These are phyloP conservation scores for Zymoseptoria brevis DNA, from an alignment of 2,329 filamentous ascomycete genomes.

Conservation along the genomic window DNA sequence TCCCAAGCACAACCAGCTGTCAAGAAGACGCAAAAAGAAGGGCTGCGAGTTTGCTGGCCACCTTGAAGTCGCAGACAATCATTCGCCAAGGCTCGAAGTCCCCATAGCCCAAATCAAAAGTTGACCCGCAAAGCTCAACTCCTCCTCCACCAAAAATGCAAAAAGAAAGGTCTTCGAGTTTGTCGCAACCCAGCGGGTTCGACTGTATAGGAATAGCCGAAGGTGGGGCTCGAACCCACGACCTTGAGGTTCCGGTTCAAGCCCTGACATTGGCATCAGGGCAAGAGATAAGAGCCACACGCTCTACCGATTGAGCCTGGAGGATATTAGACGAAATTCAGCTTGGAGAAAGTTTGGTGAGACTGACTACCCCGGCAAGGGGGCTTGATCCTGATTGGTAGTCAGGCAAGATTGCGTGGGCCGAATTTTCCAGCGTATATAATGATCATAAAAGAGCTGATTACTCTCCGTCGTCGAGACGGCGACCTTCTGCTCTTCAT, in stretches of 20 bases:
- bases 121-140: neutral
- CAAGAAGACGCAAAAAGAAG: neutral
- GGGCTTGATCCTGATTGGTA: neutral
- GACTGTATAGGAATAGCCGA: conserved; percentile 19
- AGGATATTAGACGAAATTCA: neutral
- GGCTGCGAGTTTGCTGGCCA: neutral
- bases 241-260: conserved; percentile 12
- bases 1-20: neutral
- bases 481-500: too few species aligned
- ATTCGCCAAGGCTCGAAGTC: neutral
- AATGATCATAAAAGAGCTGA: too few species aligned
- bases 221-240: conserved; percentile 22
- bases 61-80: neutral
- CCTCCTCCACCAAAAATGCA: neutral
- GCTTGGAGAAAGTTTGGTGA: neutral
- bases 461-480: too few species aligned
- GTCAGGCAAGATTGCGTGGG: neutral
- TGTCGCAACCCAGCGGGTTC: neutral
- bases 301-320: conserved; percentile 7
- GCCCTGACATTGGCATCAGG: too few species aligned
- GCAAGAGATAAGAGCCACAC: conserved; percentile 18
- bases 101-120: neutral
- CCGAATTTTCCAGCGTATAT: too few species aligned
- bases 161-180: neutral
- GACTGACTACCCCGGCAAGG: neutral